Conservation (phyloP, 768 basidiomycete species). For the Mrakia blollopis region DNA sequence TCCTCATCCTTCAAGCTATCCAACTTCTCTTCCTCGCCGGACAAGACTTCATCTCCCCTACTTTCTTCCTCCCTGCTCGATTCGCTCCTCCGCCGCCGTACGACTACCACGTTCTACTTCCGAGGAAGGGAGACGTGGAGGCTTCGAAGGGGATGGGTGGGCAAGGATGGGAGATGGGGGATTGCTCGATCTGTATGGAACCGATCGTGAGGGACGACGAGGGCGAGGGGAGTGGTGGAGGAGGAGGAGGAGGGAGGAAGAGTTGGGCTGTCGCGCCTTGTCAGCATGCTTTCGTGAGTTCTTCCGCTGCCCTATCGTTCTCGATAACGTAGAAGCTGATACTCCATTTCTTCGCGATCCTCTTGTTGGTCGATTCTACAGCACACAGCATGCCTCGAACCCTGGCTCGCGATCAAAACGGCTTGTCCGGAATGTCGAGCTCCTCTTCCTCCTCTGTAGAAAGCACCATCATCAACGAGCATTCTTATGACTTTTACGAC, state of each 20-base stretch:
- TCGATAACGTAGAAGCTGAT: neutral
- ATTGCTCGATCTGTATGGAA: conserved; percentile 33
- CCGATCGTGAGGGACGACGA: neutral
- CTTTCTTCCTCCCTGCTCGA: conserved; percentile 21
- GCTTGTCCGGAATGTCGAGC: conserved; percentile 30
- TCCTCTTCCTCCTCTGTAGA: conserved; percentile 21
- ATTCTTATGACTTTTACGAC: too few species aligned
- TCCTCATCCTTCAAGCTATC: neutral
- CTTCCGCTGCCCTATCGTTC: neutral
- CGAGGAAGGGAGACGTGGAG: conserved; percentile 16
- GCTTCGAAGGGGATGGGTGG: neutral
- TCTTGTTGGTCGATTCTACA: neutral
- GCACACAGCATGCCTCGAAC: conserved; percentile 27
- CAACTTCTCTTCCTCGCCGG: conserved; percentile 16
- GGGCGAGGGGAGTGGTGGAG: too few species aligned
- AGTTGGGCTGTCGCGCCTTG: conserved; percentile 27
- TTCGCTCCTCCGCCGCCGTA: conserved; percentile 30
- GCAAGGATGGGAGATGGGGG: neutral
- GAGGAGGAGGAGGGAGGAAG: neutral
- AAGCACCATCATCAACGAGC: too few species aligned
- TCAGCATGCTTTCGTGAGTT: conserved; percentile 30
- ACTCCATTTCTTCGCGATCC: neutral
- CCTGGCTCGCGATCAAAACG: conserved; percentile 24
- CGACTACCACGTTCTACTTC: conserved; percentile 21
- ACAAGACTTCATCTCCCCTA: conserved; percentile 7